Evolutionary conservation across 2,329 filamentous ascomycete species (phyloP), one percentile per base, ranked within the genome.

Genomic region (Clarireedia monteithiana): DNA sequence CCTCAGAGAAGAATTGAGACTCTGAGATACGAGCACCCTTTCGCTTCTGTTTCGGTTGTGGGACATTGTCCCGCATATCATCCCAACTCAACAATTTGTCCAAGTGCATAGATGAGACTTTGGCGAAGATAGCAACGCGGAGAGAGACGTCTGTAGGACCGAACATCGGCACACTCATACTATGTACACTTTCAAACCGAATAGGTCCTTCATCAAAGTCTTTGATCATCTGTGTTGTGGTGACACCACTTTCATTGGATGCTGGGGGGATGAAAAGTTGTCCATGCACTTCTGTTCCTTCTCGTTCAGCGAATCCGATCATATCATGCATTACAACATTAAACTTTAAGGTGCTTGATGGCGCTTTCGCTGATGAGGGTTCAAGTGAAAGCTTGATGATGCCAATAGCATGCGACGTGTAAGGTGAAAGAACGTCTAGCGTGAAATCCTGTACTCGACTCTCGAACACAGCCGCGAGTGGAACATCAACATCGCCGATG

Each of bases 31-130:
- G 81, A 44, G 76, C 79, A 59, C 79, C 70, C 46, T 75, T 81
- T 5, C 75, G 69, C 56, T 75, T 78, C 44, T 75, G 75, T 55
- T 80, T 78, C 17, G 81, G 79, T 60, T 81, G 79, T 2, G 80
- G 78, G 50, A 84, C 77, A 17, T 82, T 80, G 70, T 99, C 92
- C 57, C 92, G 85, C 85, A 99, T 96, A 66, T 97, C 94, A 69
- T 99, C 94, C 94, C 94, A 99, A 73, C 94, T 99, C 12, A 96
- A 81, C 50, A 99, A 79, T 74, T 96, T 97, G 71, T 99, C 94
- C 23, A 99, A 80, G 72, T 99, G 94, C 85, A 96, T 96, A 0
- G 85, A 76, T 1, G 90, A 94, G 38, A 96, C 89, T 67, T 87
- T 87, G 17, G 94, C 91, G 69, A 96, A 97, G 59, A 99, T 88